Evolutionary conservation across 495 filamentous ascomycete genomes (phyloP).

Genomic region (Trichoderma gamsii): DNA sequence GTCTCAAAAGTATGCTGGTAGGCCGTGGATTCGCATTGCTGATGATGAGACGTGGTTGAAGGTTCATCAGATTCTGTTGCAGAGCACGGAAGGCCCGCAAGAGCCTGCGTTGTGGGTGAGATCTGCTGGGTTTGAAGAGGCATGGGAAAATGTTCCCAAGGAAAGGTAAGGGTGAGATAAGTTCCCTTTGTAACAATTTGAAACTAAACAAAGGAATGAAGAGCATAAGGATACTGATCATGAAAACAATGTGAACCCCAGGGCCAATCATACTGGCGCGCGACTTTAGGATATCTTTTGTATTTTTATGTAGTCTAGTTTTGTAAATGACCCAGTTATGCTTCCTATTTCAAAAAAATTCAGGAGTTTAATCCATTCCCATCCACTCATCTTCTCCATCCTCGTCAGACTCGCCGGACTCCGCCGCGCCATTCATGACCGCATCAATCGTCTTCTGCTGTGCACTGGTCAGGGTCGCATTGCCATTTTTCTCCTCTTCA

Average conservation of each 20-base stretch:
- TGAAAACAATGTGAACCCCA: neutral
- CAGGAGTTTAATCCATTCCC: conserved; percentile 41
- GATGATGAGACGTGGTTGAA: conserved; percentile 62
- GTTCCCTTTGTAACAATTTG: too few relatives aligned
- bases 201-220: too few relatives aligned
- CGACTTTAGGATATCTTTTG: neutral
- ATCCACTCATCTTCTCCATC: conserved; percentile 48
- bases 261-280: neutral
- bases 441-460: conserved; percentile 19
- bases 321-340: conserved; percentile 3
- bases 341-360: conserved; percentile 1
- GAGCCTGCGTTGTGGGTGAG: conserved; percentile 44
- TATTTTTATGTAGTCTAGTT: neutral
- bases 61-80: conserved; percentile 59
- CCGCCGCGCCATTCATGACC: conserved; percentile 25
- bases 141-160: conserved; percentile 41
- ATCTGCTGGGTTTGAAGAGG: conserved; percentile 50
- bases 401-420: conserved; percentile 20
- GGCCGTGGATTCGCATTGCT: conserved; percentile 48
- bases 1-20: conserved; percentile 31
- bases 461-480: neutral
- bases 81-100: conserved; percentile 45
- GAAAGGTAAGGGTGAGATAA: neutral
- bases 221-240: too few relatives aligned
- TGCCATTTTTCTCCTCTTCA: conserved; percentile 20